Percentiles rank a stretch among this genome's conserved stretches.
phyloP scores from a whole-genome alignment of 768 basidiomycete genomes.

The Glaciozyma martinii region DNA sequence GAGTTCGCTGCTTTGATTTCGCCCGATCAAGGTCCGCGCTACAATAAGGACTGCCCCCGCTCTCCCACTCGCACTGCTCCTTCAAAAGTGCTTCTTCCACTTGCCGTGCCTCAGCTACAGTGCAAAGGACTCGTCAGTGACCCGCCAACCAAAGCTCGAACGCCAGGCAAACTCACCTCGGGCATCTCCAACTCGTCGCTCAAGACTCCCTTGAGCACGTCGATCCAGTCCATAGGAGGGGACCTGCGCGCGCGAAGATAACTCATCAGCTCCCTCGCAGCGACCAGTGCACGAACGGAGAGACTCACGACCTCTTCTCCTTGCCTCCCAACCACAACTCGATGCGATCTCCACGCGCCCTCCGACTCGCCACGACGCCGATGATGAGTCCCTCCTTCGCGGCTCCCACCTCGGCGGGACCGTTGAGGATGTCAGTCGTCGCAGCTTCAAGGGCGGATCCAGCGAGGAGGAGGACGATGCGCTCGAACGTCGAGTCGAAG shows the following conservation, averaged over 20 bases:
- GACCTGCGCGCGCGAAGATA: not conserved
- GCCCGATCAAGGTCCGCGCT: not conserved
- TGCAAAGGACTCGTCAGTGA: not conserved
- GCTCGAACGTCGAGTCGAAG: slow-evolving; percentile 28
- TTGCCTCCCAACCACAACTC: slow-evolving; percentile 28
- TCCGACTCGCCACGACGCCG: slow-evolving; percentile 25
- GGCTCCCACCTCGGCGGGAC: not conserved
- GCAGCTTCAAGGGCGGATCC: slow-evolving; percentile 22
- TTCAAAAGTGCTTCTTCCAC: slow-evolving; percentile 29
- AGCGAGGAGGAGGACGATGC: slow-evolving; percentile 25
- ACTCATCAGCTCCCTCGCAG: too few relatives aligned
- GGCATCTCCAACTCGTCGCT: slow-evolving; percentile 21
- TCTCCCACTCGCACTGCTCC: not conserved
- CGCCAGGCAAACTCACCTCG: slow-evolving; percentile 5
- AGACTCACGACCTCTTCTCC: not conserved
- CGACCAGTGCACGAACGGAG: not conserved
- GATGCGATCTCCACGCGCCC: slow-evolving; percentile 27
- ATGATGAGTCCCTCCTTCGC: slow-evolving; percentile 20
- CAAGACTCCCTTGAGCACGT: slow-evolving; percentile 19
- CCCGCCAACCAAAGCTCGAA: not conserved
- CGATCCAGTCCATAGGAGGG: slow-evolving; percentile 25
- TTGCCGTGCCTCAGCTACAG: slow-evolving; percentile 1
- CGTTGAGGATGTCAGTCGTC: slow-evolving; percentile 11
- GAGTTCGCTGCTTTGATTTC: not conserved
- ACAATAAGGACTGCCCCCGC: not conserved